Conservation (phyloP, 2,329 filamentous ascomycete genomes). For the Fusarium sterilihyphosum region DNA sequence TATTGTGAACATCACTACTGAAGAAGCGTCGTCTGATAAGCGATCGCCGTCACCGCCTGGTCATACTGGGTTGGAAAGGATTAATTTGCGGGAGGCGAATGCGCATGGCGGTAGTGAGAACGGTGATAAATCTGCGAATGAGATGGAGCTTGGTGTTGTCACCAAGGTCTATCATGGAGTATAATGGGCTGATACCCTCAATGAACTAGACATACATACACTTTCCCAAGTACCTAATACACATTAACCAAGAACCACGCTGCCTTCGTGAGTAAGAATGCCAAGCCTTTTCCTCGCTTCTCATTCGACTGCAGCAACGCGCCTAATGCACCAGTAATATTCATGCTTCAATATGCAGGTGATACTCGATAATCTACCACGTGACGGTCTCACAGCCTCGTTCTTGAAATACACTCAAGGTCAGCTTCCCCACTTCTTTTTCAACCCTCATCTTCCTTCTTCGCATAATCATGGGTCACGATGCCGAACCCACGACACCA, state of each 20-base stretch:
- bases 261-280: no score
- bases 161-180: constrained; percentile 42
- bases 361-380: no score
- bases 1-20: constrained; percentile 40
- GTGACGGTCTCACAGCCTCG: no score
- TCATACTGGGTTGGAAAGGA: neutral
- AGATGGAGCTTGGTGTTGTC: constrained; percentile 39
- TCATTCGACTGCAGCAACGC: no score
- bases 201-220: neutral
- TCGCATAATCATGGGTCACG: no score
- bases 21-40: neutral
- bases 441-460: no score
- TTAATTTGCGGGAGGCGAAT: neutral
- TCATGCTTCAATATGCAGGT: no score
- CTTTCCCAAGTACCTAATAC: neutral
- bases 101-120: constrained; percentile 3
- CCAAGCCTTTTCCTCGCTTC: no score
- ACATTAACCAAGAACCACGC: no score
- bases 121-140: constrained; percentile 18
- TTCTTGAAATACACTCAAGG: no score
- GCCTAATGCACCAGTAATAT: no score
- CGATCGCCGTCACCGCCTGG: constrained; percentile 1
- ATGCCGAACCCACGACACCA: fast-evolving
- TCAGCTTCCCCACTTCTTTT: no score
- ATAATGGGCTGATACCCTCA: neutral